phyloP scores from a whole-genome alignment of 129 eudicot genomes.

The Chrysanthemum makinoi region DNA sequence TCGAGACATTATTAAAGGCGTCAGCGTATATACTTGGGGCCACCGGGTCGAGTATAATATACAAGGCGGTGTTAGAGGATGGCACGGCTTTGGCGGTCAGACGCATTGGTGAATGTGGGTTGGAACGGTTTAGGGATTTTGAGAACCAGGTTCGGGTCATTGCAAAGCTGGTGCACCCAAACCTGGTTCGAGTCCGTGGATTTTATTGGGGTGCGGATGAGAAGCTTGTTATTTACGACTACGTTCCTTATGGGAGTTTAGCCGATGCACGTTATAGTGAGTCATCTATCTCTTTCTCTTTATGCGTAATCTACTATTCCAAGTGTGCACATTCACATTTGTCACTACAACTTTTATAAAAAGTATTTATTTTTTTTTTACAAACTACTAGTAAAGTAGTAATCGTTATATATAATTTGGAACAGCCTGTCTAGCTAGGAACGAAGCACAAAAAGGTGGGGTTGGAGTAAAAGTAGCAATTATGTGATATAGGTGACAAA shows the following conservation, averaged over 20 bases:
- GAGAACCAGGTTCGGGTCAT: constrained; percentile 72
- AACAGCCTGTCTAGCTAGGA: no score
- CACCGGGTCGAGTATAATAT: constrained; percentile 76
- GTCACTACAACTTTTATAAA: background rate
- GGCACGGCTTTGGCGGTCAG: constrained; percentile 77
- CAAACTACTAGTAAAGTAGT: background rate
- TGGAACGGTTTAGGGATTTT: constrained; percentile 83
- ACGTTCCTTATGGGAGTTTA: constrained; percentile 89
- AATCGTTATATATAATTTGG: no score
- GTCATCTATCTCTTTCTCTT: constrained; percentile 26
- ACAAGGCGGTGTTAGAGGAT: constrained; percentile 90
- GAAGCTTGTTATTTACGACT: constrained; percentile 89
- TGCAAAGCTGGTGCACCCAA: constrained; percentile 83
- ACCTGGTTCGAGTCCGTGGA: constrained; percentile 80
- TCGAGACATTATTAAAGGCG: constrained; percentile 80
- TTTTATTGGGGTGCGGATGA: constrained; percentile 95
- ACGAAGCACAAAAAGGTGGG: no score
- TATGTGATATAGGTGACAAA: no score
- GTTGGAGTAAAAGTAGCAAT: no score
- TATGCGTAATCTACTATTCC: constrained; percentile 27
- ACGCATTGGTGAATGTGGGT: constrained; percentile 73
- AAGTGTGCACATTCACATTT: constrained; percentile 15
- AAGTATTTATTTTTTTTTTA: background rate
- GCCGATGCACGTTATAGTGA: constrained; percentile 88
- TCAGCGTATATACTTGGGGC: constrained; percentile 92